phyloP scores from a whole-genome alignment of 495 filamentous ascomycete species.

The Aspergillus nidulans region DNA sequence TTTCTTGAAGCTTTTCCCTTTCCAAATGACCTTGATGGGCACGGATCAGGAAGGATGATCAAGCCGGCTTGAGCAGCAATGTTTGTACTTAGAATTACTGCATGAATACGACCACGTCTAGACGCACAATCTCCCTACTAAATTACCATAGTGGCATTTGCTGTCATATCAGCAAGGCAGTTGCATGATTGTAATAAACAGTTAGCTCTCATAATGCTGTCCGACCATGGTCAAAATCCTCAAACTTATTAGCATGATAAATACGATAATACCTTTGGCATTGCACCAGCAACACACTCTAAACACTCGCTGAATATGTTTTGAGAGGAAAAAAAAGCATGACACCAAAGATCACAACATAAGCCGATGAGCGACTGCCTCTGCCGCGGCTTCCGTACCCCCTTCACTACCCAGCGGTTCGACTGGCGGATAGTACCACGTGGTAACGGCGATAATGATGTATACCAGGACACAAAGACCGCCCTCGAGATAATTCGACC shows the following conservation, averaged over 20 bases:
- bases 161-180: too few relatives aligned
- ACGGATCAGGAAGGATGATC: constrained; percentile 19
- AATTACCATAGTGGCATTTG: too few relatives aligned
- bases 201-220: too few relatives aligned
- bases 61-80: constrained; percentile 27
- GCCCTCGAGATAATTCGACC: constrained; percentile 78
- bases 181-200: too few relatives aligned
- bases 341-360: not conserved
- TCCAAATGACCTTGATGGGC: constrained; percentile 12
- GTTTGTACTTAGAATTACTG: constrained; percentile 22
- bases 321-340: not conserved
- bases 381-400: not conserved
- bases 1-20: constrained; percentile 11
- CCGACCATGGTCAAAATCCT: too few relatives aligned
- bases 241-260: too few relatives aligned
- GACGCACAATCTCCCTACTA: constrained; percentile 1
- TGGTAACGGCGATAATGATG: constrained; percentile 50
- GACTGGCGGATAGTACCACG: constrained; percentile 47
- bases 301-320: not conserved
- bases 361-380: not conserved
- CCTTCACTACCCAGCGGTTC: constrained; percentile 7
- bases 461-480: constrained; percentile 63
- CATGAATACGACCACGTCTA: constrained; percentile 15
- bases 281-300: not conserved
- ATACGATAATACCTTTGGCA: too few relatives aligned